Percentiles rank a stretch among this genome's conserved stretches.
Evolutionary conservation across 495 filamentous ascomycete genomes (phyloP).

Genomic region (Arthonia radiata): DNA sequence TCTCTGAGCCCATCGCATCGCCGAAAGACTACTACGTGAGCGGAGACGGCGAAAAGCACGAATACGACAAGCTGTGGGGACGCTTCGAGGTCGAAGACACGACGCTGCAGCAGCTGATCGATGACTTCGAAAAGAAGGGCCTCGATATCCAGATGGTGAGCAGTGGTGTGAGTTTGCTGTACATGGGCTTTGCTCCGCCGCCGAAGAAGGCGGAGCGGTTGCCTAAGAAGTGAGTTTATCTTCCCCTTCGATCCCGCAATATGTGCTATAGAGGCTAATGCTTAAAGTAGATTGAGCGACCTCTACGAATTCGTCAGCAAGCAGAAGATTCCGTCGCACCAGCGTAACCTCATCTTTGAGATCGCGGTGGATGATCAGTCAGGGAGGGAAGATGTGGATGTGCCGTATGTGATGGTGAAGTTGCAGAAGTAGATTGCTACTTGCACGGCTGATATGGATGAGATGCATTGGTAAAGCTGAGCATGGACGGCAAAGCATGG

Average conservation of each 20-base stretch:
- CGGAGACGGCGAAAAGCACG: slow-evolving; percentile 43
- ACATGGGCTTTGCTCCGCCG: slow-evolving; percentile 79
- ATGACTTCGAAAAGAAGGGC: slow-evolving; percentile 55
- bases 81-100: slow-evolving; percentile 81
- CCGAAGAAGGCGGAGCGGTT: slow-evolving; percentile 69
- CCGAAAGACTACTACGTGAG: slow-evolving; percentile 75
- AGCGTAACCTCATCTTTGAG: slow-evolving; percentile 91
- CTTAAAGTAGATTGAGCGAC: slow-evolving; percentile 42
- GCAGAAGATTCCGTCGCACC: slow-evolving; percentile 73
- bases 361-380: slow-evolving; percentile 74
- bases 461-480: no score
- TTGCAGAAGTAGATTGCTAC: slow-evolving; percentile 17
- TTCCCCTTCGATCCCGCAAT: background rate
- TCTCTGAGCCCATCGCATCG: slow-evolving; percentile 84
- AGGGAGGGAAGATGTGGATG: slow-evolving; percentile 89
- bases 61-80: slow-evolving; percentile 97
- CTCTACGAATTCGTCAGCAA: slow-evolving; percentile 74
- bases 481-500: no score
- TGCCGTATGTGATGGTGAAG: slow-evolving; percentile 90
- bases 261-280: slow-evolving; percentile 7
- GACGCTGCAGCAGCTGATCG: slow-evolving; percentile 58
- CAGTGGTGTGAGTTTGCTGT: slow-evolving; percentile 88
- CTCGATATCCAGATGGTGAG: slow-evolving; percentile 77
- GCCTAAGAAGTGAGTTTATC: slow-evolving; percentile 31
- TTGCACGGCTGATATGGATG: no score